phyloP scores from a whole-genome alignment of 2,329 filamentous ascomycete genomes.

The Alternaria longipes region DNA sequence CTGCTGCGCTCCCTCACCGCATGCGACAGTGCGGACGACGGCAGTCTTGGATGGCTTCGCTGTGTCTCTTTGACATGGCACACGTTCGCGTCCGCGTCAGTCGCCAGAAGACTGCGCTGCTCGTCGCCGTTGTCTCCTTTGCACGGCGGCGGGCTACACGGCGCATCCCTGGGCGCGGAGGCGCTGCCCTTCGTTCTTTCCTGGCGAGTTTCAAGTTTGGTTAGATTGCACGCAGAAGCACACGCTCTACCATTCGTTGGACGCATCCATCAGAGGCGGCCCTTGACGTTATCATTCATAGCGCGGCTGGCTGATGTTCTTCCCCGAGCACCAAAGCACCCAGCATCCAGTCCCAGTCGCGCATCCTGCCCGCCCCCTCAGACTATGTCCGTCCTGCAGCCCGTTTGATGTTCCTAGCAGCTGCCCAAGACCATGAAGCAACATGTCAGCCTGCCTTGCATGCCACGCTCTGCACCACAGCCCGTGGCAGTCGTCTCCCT shows the following conservation, averaged over 20 bases:
- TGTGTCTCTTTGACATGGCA: neutral
- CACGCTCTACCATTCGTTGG: constrained; percentile 37
- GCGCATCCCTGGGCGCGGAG: constrained; percentile 21
- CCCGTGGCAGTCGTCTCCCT: constrained; percentile 7
- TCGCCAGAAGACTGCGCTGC: neutral
- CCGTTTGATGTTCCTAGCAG: constrained; percentile 17
- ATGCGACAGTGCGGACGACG: constrained; percentile 18
- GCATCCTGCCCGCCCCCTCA: constrained; percentile 10
- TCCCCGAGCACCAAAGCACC: constrained; percentile 18
- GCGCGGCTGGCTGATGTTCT: constrained; percentile 33
- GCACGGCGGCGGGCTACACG: constrained; percentile 13
- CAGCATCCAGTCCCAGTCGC: constrained; percentile 23
- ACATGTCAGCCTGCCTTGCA: constrained; percentile 8
- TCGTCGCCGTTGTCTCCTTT: neutral
- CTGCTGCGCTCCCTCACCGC: constrained; percentile 27
- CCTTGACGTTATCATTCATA: constrained; percentile 33
- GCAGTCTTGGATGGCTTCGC: neutral
- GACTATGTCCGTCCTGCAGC: constrained; percentile 6
- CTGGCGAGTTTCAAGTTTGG: constrained; percentile 43
- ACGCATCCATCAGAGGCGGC: constrained; percentile 27
- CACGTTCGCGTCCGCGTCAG: neutral
- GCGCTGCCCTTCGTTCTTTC: constrained; percentile 26
- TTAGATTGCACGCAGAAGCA: constrained; percentile 45
- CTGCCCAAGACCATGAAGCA: neutral
- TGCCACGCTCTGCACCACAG: constrained; percentile 15